Evolutionary conservation across 2,329 filamentous ascomycete species (phyloP).

Genomic region (Trichoderma citrinoviride): DNA sequence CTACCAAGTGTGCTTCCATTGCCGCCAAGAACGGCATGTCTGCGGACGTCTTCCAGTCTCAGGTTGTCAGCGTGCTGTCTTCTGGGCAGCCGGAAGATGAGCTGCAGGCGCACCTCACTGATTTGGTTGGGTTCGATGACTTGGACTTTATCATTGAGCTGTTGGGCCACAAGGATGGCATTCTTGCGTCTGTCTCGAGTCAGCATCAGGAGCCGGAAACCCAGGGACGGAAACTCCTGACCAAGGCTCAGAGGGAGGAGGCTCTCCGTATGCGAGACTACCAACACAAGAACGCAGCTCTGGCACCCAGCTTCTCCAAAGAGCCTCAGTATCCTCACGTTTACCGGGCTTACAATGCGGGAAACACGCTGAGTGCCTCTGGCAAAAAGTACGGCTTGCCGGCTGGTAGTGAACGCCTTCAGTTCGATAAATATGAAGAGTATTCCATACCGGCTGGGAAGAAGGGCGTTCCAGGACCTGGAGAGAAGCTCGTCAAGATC

Average conservation of each 20-base stretch:
- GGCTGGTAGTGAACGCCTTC: constrained; percentile 65
- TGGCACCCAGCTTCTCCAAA: constrained; percentile 69
- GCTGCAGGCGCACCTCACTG: constrained; percentile 84
- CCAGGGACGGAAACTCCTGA: constrained; percentile 58
- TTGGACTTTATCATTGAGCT: constrained; percentile 90
- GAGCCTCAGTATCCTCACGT: constrained; percentile 88
- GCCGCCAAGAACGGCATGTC: constrained; percentile 66
- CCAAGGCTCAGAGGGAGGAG: constrained; percentile 73
- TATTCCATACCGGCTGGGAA: constrained; percentile 79
- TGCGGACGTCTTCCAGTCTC: constrained; percentile 67
- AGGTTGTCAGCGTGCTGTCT: constrained; percentile 71
- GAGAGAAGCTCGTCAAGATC: constrained; percentile 75
- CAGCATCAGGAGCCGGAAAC: constrained; percentile 36
- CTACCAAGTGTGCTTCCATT: constrained; percentile 64
- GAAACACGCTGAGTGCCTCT: constrained; percentile 76
- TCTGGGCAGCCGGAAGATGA: constrained; percentile 73
- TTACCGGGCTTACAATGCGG: constrained; percentile 77
- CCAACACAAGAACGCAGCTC: constrained; percentile 73
- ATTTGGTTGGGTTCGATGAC: constrained; percentile 89
- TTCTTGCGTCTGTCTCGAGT: constrained; percentile 50
- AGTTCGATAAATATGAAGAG: constrained; percentile 81
- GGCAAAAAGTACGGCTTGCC: constrained; percentile 85
- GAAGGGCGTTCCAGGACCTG: constrained; percentile 69
- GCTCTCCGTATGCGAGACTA: constrained; percentile 72
- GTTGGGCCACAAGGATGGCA: constrained; percentile 70